Base-by-base conservation (phyloP, 2,329 filamentous ascomycete species). In the Botryosphaeria dothidea region DNA sequence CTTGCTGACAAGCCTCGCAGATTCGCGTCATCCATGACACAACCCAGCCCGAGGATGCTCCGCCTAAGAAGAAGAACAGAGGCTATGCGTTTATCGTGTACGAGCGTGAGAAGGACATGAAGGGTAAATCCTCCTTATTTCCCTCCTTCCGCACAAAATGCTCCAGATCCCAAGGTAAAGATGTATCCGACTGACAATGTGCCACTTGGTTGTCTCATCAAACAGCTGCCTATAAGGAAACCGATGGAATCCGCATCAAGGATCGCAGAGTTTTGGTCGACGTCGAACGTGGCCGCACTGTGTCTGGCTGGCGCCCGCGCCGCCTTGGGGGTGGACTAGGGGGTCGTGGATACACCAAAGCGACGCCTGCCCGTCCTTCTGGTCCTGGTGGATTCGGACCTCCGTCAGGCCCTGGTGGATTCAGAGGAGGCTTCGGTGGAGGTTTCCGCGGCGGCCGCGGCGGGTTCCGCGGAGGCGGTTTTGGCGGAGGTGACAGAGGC, bases 61-160 rank as follows among this genome's bases (percentile, higher is more conserved):
- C 75, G 13, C 62, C 68, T 7, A 80, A 80, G 70, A 82, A 80
- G 74, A 92, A 93, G 80, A 92, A 96, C 74, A 86, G 90, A 73
- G 95, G 95, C 67, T 99, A 99, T 79, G 95, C 92, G 67, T 99
- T 99, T 76, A 90, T 99, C 71, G 92, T 98, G 63, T 99, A 94
- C 76, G 94, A 98, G 80, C 90, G 92, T 78, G 95, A 98, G 81
- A 93, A 94, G 80, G 95, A 98, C 77, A 97, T 98, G 93, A 96
- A 96, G 92, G 93, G 93, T 97, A 96, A 88, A 82, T 79, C 81
- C 71, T 72, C 75, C 71, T 41, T 73, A 71, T 70, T 71, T 72
- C 71, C 71, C 75, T 74, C 72, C 74, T 70, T 75, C 70, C 70
- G 67, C 69, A 66, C 66, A 29, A 25, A 36, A 54, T 56, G 31